These are phyloP conservation scores for Dryas drummondii DNA, from an alignment of 306 rosid genomes.

Conservation along the genomic window DNA sequence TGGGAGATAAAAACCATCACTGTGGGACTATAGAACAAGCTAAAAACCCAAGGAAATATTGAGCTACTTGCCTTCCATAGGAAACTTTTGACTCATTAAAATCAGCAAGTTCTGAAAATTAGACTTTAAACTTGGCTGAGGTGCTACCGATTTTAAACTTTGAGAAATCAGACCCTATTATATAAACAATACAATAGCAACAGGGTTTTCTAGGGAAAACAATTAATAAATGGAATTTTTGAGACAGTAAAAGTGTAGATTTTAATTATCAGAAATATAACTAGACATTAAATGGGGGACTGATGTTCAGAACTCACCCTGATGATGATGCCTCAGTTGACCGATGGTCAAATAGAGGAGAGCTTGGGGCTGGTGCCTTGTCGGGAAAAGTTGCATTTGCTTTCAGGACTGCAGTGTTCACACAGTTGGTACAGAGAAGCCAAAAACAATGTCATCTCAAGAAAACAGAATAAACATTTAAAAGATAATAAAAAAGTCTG, in stretches of 20 bases:
- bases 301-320: constrained; percentile 55
- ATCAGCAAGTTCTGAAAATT: neutral
- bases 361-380: constrained; percentile 60
- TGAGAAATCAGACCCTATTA: neutral
- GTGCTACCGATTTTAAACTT: neutral
- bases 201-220: neutral
- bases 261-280: neutral
- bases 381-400: constrained; percentile 64
- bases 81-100: neutral
- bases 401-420: constrained; percentile 65
- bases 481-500: neutral
- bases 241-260: neutral
- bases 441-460: constrained; percentile 11
- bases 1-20: neutral
- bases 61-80: neutral
- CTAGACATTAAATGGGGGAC: neutral
- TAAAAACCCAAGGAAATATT: neutral
- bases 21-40: neutral
- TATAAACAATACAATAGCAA: neutral
- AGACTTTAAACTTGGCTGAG: neutral
- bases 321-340: constrained; percentile 73
- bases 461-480: neutral
- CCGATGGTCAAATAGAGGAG: constrained; percentile 65
- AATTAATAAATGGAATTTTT: neutral
- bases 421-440: neutral